Evolutionary conservation across 305 asterid species (phyloP), one percentile per base, ranked within the genome.

Genomic region (Fraxinus dipetala): DNA sequence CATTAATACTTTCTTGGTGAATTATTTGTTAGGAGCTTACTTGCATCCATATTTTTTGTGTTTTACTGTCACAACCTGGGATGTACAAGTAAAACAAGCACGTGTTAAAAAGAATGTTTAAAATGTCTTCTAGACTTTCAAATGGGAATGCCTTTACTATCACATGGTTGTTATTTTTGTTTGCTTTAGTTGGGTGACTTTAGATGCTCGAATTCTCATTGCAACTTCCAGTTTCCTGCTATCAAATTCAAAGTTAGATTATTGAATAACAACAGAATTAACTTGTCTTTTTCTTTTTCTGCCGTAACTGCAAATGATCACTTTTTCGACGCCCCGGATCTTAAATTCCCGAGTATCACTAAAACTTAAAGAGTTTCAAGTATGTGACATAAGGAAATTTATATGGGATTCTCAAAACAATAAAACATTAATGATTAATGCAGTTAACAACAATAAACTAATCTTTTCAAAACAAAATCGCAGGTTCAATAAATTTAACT

Each of bases 101-200:
- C 2, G 0, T 5, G 22, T 54, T 54, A n/a, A 1, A 54, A 36
- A 31, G 5, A 48, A 22, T 13, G 26, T 35, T 45, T 75, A 80
- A 22, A 34, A n/a, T 35, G 38, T 72, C 81, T 78, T 61, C 56
- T 82, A 14, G 48, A 31, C 72, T 67, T 74, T 48, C 75, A 32
- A 65, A 35, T 70, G 83, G 32, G 69, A 45, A 43, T 24, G 28
- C 77, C 6, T 63, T 63, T 63, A 63, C 72, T 24, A 2, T 2
- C n/a, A 63, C 16, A 63, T 63, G 34, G 28, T 63, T 63, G 13
- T n/a, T 61, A 48, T 70, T 79, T 74, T 14, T 56, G 56, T 56
- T 81, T 63, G 35, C 16, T 31, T 51, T 11, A 26, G 48, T 83
- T 45, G 56, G 80, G 35, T 75, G 35, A 75, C 13, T 35, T 56